Conservation (phyloP, 441 rosid species). For the Rhodomyrtus psidioides region DNA sequence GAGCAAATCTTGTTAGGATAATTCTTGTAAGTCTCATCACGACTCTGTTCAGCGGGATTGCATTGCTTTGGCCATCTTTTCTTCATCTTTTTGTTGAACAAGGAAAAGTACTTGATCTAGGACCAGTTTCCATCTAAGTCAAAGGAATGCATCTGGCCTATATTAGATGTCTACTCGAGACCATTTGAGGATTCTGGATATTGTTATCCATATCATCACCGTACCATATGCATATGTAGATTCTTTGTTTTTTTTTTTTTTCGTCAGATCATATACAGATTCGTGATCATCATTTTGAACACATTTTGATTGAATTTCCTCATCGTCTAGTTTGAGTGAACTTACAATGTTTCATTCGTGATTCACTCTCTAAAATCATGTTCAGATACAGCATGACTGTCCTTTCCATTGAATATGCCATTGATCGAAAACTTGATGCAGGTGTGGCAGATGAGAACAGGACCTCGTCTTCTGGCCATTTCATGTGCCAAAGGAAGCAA, state of each 20-base stretch:
- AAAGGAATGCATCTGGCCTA: not conserved
- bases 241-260: not conserved
- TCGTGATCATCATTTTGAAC: not conserved
- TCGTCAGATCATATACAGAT: not conserved
- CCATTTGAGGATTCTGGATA: not conserved
- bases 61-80: not conserved
- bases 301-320: not conserved
- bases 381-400: not conserved
- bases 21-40: not conserved
- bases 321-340: not conserved
- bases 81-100: not conserved
- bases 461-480: constrained; percentile 65
- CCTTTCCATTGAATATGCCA: not conserved
- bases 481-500: constrained; percentile 69
- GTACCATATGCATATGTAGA: not conserved
- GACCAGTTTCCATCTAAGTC: not conserved
- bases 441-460: constrained; percentile 99
- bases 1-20: not conserved
- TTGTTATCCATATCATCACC: not conserved
- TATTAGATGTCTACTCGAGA: not conserved
- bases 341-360: not conserved
- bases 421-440: constrained; percentile 13
- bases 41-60: not conserved
- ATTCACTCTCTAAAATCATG: not conserved
- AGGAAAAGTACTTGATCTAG: not conserved